phyloP scores from a whole-genome alignment of 345 rosid species.

The Noccaea bulbosa region DNA sequence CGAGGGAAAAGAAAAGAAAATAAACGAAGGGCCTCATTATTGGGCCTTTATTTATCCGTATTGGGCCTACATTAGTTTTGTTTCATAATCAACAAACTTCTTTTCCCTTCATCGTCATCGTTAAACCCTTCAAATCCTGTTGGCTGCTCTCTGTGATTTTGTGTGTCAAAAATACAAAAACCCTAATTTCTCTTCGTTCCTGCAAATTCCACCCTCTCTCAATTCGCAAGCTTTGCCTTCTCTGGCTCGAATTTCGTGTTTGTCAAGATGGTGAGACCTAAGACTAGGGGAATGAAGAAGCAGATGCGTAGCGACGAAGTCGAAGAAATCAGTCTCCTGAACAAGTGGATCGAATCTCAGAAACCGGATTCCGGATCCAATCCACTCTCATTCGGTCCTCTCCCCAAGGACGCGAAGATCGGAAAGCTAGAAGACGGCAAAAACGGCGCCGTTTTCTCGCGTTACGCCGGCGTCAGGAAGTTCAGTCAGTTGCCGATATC shows the following conservation, averaged over 20 bases:
- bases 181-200: slow-evolving; percentile 4
- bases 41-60: background rate
- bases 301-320: slow-evolving; percentile 50
- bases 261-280: slow-evolving; percentile 50
- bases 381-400: slow-evolving; percentile 63
- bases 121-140: slow-evolving; percentile 28
- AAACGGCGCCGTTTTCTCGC: slow-evolving; percentile 52
- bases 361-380: slow-evolving; percentile 88
- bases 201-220: background rate
- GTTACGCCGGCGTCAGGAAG: slow-evolving; percentile 60
- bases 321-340: slow-evolving; percentile 60
- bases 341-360: slow-evolving; percentile 77
- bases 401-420: slow-evolving; percentile 53
- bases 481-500: slow-evolving; percentile 81
- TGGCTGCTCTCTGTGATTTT: slow-evolving; percentile 13
- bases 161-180: background rate
- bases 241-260: background rate
- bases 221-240: background rate
- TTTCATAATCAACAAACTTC: background rate
- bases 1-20: background rate
- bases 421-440: slow-evolving; percentile 54
- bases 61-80: background rate
- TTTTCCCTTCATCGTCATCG: slow-evolving; percentile 2
- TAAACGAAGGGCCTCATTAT: background rate
- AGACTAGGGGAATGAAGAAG: slow-evolving; percentile 48